phyloP scores from a whole-genome alignment of 768 basidiomycete genomes.

The Auriculariales sp. region DNA sequence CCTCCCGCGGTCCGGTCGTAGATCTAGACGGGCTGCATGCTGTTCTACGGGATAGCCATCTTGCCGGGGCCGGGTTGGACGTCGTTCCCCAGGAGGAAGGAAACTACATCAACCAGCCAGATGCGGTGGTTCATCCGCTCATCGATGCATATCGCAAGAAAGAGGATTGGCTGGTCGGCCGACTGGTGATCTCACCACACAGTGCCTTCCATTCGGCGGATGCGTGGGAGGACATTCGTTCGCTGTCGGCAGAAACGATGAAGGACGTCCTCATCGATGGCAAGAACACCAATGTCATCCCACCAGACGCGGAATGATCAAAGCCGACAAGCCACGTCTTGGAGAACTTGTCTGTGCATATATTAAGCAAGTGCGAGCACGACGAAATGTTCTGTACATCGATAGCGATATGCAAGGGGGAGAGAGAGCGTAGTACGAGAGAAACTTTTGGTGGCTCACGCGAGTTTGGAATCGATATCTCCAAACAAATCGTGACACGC shows the following conservation, averaged over 20 bases:
- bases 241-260: conserved; percentile 3
- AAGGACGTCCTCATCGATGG: conserved; percentile 15
- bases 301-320: background rate
- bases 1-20: conserved; percentile 9
- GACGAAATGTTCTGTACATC: background rate
- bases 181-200: conserved; percentile 9
- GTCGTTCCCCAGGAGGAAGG: conserved; percentile 8
- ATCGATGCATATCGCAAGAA: conserved; percentile 8
- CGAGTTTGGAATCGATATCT: conserved; percentile 10
- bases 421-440: background rate
- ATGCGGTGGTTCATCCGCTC: conserved; percentile 7
- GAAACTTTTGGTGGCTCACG: conserved; percentile 4
- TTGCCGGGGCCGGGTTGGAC: conserved; percentile 11
- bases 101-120: background rate
- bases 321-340: no score
- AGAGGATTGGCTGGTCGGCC: conserved; percentile 10
- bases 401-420: background rate
- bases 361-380: no score
- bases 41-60: conserved; percentile 5
- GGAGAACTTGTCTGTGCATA: no score
- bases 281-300: conserved; percentile 29
- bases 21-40: conserved; percentile 8
- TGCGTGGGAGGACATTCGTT: conserved; percentile 8
- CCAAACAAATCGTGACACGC: conserved; percentile 12
- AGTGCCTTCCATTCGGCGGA: conserved; percentile 8